Evolutionary conservation across 306 rosid species (phyloP).

Genomic region (Gastrolobium villosum): DNA sequence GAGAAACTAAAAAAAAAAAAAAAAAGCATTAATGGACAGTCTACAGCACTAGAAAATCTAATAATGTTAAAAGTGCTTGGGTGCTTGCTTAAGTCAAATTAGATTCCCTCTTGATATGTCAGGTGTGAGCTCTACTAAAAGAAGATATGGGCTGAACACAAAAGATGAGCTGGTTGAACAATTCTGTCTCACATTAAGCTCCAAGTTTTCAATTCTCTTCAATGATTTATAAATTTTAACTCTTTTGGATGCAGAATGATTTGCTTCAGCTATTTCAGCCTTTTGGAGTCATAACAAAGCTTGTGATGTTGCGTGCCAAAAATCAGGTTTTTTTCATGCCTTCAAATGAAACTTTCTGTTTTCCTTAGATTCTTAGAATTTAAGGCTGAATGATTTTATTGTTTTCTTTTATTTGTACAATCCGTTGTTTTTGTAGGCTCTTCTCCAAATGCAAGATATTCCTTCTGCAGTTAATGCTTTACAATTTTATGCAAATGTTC

Average conservation of each 20-base stretch:
- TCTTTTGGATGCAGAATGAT: conserved; percentile 77
- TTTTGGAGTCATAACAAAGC: conserved; percentile 97
- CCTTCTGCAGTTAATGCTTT: conserved; percentile 85
- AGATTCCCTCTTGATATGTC: conserved; percentile 12
- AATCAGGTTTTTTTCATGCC: conserved; percentile 78
- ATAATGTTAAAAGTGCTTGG: conserved; percentile 1
- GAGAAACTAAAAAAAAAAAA: neutral
- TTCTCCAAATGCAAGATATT: conserved; percentile 97
- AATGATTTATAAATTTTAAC: conserved; percentile 29
- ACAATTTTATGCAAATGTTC: conserved; percentile 85
- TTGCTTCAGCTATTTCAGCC: conserved; percentile 98
- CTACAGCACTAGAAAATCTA: neutral
- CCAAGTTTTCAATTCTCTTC: conserved; percentile 8
- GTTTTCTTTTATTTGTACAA: conserved; percentile 29
- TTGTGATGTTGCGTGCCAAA: conserved; percentile 98
- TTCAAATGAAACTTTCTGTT: conserved; percentile 11
- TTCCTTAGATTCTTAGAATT: conserved; percentile 21
- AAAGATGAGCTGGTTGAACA: neutral
- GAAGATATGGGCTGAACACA: conserved; percentile 8
- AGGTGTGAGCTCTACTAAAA: neutral
- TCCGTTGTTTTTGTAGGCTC: conserved; percentile 70
- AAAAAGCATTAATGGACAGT: neutral
- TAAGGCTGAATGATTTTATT: conserved; percentile 19
- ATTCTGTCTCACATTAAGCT: neutral
- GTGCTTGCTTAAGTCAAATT: conserved; percentile 24